Evolutionary conservation across 2,329 filamentous ascomycete genomes (phyloP).

Genomic region (Rhynchosporium secalis): DNA sequence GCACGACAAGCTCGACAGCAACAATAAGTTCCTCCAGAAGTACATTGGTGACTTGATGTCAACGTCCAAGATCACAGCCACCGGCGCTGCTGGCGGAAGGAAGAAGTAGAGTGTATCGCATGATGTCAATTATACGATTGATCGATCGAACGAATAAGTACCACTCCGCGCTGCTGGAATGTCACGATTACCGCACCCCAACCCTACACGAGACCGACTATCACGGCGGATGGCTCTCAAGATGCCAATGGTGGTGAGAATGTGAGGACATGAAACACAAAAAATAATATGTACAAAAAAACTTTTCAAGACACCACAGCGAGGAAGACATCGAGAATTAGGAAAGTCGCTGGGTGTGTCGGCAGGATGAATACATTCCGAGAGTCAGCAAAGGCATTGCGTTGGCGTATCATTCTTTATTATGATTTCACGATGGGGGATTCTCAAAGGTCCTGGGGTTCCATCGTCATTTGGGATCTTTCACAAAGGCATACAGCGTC

Average conservation of each 20-base stretch:
- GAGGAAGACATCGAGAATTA: background rate
- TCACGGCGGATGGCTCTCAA: no score
- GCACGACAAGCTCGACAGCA: slow-evolving; percentile 93
- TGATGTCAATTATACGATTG: no score
- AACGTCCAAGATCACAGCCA: slow-evolving; percentile 69
- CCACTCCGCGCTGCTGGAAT: no score
- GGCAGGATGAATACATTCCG: slow-evolving; percentile 2
- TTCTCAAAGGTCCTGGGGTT: background rate
- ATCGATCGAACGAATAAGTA: no score
- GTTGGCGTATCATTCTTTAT: slow-evolving; percentile 24
- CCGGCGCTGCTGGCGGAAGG: slow-evolving; percentile 34
- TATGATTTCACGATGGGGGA: slow-evolving; percentile 13
- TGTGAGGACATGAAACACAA: background rate
- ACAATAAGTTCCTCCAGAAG: slow-evolving; percentile 96
- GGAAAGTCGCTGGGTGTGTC: background rate
- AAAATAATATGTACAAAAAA: slow-evolving; percentile 13
- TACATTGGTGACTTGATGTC: slow-evolving; percentile 97
- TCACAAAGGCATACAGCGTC: slow-evolving; percentile 32
- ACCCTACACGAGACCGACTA: background rate
- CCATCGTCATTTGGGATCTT: slow-evolving; percentile 8
- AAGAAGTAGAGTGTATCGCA: slow-evolving; percentile 29
- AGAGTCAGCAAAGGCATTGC: slow-evolving; percentile 24
- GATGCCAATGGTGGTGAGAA: background rate
- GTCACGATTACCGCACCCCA: background rate
- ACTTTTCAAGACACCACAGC: background rate